A percentile compares a stretch with the other conserved stretches of the same genome.
These are phyloP conservation scores for Pythium brassicae DNA, from an alignment of 352 stramenopile genomes.

Conservation along the genomic window DNA sequence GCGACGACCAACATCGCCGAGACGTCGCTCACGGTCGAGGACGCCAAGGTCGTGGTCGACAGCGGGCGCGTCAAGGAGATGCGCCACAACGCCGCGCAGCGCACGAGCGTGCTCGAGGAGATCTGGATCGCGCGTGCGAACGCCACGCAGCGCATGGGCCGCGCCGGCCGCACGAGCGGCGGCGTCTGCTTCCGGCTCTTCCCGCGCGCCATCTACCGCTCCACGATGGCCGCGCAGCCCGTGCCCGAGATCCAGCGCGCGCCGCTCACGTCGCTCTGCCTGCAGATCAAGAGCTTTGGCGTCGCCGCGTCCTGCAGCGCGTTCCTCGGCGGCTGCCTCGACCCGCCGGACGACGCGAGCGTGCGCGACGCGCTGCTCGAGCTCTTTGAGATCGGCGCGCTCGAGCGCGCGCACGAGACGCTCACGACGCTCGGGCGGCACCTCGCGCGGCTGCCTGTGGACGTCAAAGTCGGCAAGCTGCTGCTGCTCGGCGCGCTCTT, in stretches of 20 bases:
- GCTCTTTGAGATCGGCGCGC: constrained; percentile 85
- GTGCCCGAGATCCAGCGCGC: constrained; percentile 96
- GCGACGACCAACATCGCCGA: constrained; percentile 97
- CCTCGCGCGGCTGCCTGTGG: constrained; percentile 92
- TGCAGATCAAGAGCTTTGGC: constrained; percentile 93
- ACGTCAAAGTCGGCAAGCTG: constrained; percentile 97
- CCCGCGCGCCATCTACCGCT: constrained; percentile 66
- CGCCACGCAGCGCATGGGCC: constrained; percentile 85
- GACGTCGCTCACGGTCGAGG: constrained; percentile 95
- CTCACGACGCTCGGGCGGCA: constrained; percentile 94
- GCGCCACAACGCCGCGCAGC: constrained; percentile 69
- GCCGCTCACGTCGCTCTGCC: constrained; percentile 92
- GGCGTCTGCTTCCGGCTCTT: constrained; percentile 90
- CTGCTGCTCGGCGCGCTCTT: constrained; percentile 95
- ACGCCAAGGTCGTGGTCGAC: constrained; percentile 96
- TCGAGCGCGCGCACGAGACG: constrained; percentile 49
- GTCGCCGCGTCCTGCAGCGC: constrained; percentile 56
- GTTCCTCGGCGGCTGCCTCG: constrained; percentile 90
- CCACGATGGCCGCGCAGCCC: constrained; percentile 71
- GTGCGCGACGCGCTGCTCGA: constrained; percentile 90
- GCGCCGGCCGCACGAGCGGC: constrained; percentile 90
- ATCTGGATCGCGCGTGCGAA: constrained; percentile 90
- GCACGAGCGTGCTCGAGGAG: constrained; percentile 88
- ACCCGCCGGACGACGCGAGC: constrained; percentile 86
- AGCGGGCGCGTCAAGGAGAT: constrained; percentile 93